Conservation (phyloP, 345 rosid species). For the rapeseed (Brassica napus) region DNA sequence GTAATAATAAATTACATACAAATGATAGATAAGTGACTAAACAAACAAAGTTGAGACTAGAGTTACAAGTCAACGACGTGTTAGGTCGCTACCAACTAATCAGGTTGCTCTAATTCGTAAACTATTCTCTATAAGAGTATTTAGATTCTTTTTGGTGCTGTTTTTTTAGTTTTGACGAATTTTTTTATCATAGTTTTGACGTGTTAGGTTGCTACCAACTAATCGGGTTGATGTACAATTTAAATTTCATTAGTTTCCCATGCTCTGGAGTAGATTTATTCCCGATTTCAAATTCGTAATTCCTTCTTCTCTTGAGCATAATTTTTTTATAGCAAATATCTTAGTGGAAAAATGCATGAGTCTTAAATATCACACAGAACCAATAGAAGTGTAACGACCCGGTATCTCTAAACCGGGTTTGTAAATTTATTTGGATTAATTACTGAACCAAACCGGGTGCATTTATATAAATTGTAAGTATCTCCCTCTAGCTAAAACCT, state of each 20-base stretch:
- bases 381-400: background rate
- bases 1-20: background rate
- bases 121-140: background rate
- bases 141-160: background rate
- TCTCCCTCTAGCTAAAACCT: too few species aligned
- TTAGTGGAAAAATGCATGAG: background rate
- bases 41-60: background rate
- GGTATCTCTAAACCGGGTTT: too few species aligned
- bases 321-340: background rate
- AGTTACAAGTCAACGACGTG: slow-evolving; percentile 10
- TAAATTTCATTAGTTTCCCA: background rate
- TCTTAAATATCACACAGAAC: background rate
- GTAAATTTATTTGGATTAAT: too few species aligned
- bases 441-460: too few species aligned
- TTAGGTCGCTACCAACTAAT: slow-evolving; percentile 33
- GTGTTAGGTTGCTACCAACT: slow-evolving; percentile 29
- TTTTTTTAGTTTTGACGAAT: background rate
- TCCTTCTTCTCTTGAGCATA: background rate
- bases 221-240: slow-evolving; percentile 19
- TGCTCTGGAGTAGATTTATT: background rate
- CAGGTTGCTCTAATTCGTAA: slow-evolving; percentile 18
- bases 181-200: background rate
- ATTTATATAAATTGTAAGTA: too few species aligned
- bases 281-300: background rate
- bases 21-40: background rate